Evolutionary conservation across 164 flowering plant species (phyloP).

Genomic region (Houttuynia cordata): DNA sequence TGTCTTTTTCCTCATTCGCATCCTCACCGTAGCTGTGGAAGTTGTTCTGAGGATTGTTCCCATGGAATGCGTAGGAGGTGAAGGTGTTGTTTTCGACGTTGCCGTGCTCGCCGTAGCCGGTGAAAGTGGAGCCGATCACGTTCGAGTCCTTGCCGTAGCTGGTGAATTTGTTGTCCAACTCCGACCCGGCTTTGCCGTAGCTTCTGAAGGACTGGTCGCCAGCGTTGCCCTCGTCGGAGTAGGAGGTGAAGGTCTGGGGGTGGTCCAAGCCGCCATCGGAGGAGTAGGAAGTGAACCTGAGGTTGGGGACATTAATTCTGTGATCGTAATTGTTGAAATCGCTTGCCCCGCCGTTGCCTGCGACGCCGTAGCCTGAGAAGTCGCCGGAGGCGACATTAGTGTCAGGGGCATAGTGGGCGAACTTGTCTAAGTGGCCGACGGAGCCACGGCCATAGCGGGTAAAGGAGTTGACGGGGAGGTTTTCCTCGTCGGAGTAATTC

Average conservation of each 20-base stretch:
- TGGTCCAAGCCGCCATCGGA: slow-evolving; percentile 19
- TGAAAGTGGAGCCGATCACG: slow-evolving; percentile 38
- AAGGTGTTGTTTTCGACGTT: slow-evolving; percentile 48
- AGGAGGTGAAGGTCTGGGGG: slow-evolving; percentile 31
- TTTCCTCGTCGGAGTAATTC: slow-evolving; percentile 55
- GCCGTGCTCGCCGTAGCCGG: slow-evolving; percentile 40
- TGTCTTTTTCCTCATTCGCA: slow-evolving; percentile 26
- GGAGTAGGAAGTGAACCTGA: slow-evolving; percentile 41
- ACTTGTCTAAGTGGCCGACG: slow-evolving; percentile 37
- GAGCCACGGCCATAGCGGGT: slow-evolving; percentile 43
- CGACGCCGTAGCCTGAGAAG: slow-evolving; percentile 44
- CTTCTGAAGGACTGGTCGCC: slow-evolving; percentile 40
- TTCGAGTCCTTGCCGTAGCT: slow-evolving; percentile 39
- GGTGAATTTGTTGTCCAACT: slow-evolving; percentile 28
- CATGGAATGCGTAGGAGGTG: slow-evolving; percentile 27
- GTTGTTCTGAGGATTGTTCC: slow-evolving; percentile 42
- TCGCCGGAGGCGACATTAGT: slow-evolving; percentile 42
- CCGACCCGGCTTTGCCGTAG: slow-evolving; percentile 52
- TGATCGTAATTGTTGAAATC: slow-evolving; percentile 41
- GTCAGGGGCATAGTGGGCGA: slow-evolving; percentile 40
- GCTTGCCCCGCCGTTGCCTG: slow-evolving; percentile 49
- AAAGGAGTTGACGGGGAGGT: slow-evolving; percentile 42
- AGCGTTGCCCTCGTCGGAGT: slow-evolving; percentile 41
- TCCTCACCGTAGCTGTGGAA: slow-evolving; percentile 47
- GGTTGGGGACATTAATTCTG: slow-evolving; percentile 49